These are phyloP conservation scores for Metschnikowia lunata DNA, from an alignment of 805 yeast genomes.

Conservation along the genomic window DNA sequence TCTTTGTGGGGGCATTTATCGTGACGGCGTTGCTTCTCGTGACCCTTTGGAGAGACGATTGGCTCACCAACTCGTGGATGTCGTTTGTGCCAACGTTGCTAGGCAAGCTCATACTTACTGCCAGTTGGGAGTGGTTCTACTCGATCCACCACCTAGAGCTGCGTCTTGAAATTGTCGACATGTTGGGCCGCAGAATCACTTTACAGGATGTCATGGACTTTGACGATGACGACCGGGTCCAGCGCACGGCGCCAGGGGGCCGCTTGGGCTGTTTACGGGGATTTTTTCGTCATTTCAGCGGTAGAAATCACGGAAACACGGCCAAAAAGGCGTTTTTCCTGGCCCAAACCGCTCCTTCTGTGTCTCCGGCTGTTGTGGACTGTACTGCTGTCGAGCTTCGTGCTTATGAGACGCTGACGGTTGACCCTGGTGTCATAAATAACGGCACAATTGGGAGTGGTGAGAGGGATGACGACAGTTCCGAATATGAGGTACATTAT, in stretches of 20 bases:
- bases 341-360: neutral
- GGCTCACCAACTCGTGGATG: conserved; percentile 49
- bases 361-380: conserved; percentile 1
- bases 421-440: neutral
- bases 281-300: neutral
- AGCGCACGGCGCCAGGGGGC: conserved; percentile 27
- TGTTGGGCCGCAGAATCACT: conserved; percentile 57
- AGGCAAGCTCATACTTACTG: conserved; percentile 47
- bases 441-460: neutral
- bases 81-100: conserved; percentile 40
- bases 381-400: neutral
- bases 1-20: conserved; percentile 37
- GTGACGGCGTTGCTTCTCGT: conserved; percentile 23
- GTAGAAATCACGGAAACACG: neutral
- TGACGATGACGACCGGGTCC: conserved; percentile 19
- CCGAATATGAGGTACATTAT: conserved; percentile 23
- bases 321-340: neutral
- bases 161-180: conserved; percentile 48
- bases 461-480: conserved; percentile 4
- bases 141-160: conserved; percentile 49
- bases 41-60: conserved; percentile 24
- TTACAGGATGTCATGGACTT: conserved; percentile 36
- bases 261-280: conserved; percentile 25
- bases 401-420: neutral
- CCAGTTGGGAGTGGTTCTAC: conserved; percentile 65